Conservation (phyloP, 2,329 filamentous ascomycete species). For the Teratosphaeria viscida region DNA sequence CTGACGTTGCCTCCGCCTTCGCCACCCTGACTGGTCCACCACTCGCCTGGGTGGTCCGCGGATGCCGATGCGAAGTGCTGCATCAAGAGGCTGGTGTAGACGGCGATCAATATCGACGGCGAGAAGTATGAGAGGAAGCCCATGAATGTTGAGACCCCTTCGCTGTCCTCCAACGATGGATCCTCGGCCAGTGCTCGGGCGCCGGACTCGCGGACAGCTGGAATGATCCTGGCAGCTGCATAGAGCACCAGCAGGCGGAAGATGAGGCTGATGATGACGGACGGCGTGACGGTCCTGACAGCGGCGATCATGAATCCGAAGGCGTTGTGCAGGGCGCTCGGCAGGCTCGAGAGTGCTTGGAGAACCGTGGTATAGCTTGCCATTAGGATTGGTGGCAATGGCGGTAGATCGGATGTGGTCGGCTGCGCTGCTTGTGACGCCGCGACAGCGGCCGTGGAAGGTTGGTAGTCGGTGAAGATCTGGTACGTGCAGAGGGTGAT, state of each 20-base stretch:
- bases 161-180: slow-evolving; percentile 64
- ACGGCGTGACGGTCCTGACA: slow-evolving; percentile 89
- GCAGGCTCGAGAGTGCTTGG: slow-evolving; percentile 72
- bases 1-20: slow-evolving; percentile 76
- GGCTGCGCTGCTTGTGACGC: slow-evolving; percentile 31
- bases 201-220: slow-evolving; percentile 78
- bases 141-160: slow-evolving; percentile 62
- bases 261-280: slow-evolving; percentile 85
- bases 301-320: slow-evolving; percentile 83
- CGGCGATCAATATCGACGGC: slow-evolving; percentile 84
- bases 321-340: slow-evolving; percentile 69
- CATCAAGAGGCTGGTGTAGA: slow-evolving; percentile 90
- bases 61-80: slow-evolving; percentile 81
- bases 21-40: slow-evolving; percentile 79
- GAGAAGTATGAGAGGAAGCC: slow-evolving; percentile 88
- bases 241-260: slow-evolving; percentile 95
- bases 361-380: slow-evolving; percentile 89
- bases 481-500: slow-evolving; percentile 98
- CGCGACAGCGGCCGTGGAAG: slow-evolving; percentile 45
- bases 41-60: slow-evolving; percentile 47
- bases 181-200: slow-evolving; percentile 75
- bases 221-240: slow-evolving; percentile 89
- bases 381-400: slow-evolving; percentile 96
- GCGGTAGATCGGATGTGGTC: slow-evolving; percentile 78
- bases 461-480: slow-evolving; percentile 96